Evolutionary conservation across 2,329 filamentous ascomycete species (phyloP).

Genomic region (Cladophialophora bantiana): DNA sequence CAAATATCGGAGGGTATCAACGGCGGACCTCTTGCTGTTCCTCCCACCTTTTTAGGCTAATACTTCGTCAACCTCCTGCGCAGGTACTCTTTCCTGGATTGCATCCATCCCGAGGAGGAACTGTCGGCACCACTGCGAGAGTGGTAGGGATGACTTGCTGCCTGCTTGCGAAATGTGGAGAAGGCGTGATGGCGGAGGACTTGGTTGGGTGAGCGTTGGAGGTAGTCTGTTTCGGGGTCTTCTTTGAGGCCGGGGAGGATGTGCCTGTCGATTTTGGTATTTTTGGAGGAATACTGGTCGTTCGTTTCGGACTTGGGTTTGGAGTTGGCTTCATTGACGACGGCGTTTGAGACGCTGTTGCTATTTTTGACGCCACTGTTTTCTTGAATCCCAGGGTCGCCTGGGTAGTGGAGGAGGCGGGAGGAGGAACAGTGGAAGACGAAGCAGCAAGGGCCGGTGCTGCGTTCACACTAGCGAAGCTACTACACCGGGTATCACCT

Average conservation of each 20-base stretch:
- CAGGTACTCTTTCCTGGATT: background rate
- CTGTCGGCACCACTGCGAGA: background rate
- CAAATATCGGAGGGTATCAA: too few relatives aligned
- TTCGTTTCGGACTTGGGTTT: too few relatives aligned
- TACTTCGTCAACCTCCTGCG: background rate
- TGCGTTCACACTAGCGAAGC: background rate
- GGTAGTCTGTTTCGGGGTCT: background rate
- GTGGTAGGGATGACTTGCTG: background rate
- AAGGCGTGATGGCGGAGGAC: background rate
- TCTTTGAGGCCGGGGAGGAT: background rate
- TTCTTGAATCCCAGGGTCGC: background rate
- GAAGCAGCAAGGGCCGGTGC: background rate
- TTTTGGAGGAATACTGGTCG: background rate
- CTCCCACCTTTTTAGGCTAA: background rate
- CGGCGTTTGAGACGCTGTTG: background rate
- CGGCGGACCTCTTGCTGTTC: too few relatives aligned
- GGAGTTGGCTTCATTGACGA: too few relatives aligned
- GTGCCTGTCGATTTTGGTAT: background rate
- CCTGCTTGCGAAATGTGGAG: background rate
- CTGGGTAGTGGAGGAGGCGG: background rate
- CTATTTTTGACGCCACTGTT: background rate
- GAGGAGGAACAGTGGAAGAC: background rate
- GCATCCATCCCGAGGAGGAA: background rate
- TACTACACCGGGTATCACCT: conserved; percentile 6
- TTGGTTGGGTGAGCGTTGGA: background rate